phyloP scores from a whole-genome alignment of 2,329 filamentous ascomycete species.

The Neonectria punicea region DNA sequence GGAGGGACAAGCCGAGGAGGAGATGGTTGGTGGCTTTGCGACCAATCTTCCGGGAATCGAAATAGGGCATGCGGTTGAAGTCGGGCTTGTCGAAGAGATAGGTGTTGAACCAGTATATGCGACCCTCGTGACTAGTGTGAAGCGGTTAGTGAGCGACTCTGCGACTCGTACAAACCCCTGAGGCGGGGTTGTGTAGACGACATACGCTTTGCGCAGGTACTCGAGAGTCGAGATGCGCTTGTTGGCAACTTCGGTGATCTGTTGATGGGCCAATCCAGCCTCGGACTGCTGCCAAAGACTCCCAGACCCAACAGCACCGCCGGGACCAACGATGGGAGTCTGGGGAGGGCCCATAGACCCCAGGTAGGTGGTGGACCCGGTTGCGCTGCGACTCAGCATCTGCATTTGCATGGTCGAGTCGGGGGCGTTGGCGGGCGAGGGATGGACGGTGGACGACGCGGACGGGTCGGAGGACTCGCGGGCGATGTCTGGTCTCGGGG shows the following conservation, averaged over 20 bases:
- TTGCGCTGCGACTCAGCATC: slow-evolving; percentile 57
- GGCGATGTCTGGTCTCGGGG: slow-evolving; percentile 37
- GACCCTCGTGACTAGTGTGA: slow-evolving; percentile 81
- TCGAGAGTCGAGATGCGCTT: slow-evolving; percentile 96
- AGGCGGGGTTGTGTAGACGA: slow-evolving; percentile 33
- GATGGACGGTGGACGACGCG: slow-evolving; percentile 13
- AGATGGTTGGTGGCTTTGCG: slow-evolving; percentile 94
- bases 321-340: slow-evolving; percentile 20
- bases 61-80: slow-evolving; percentile 84
- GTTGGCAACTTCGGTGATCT: slow-evolving; percentile 84
- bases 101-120: slow-evolving; percentile 98
- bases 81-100: slow-evolving; percentile 88
- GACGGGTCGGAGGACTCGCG: slow-evolving; percentile 24
- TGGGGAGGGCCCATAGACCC: slow-evolving; percentile 22
- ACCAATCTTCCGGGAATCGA: slow-evolving; percentile 83
- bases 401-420: slow-evolving; percentile 57
- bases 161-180: neutral
- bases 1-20: slow-evolving; percentile 89
- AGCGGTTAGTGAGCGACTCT: slow-evolving; percentile 7
- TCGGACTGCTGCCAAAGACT: slow-evolving; percentile 56
- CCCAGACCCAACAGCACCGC: slow-evolving; percentile 34
- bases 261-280: slow-evolving; percentile 62
- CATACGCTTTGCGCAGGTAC: slow-evolving; percentile 91
- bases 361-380: slow-evolving; percentile 47
- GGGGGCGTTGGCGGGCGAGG: slow-evolving; percentile 38